Conservation (phyloP, 2,329 filamentous ascomycete genomes). For the Cercospora brassicicola region DNA sequence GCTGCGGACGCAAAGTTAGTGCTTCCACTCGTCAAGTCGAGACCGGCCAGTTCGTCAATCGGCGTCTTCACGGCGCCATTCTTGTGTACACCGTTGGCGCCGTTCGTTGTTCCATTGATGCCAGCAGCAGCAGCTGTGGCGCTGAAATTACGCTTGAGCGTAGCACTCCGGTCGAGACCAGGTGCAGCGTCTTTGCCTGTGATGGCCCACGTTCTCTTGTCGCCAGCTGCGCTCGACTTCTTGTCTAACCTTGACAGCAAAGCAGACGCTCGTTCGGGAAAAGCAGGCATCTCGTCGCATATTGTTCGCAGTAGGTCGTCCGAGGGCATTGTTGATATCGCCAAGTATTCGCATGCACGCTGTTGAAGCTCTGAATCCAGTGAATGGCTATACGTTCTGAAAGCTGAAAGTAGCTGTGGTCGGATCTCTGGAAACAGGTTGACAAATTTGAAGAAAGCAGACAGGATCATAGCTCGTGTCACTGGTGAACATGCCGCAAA, state of each 20-base stretch:
- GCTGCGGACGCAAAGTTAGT: conserved; percentile 90
- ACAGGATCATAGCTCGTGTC: conserved; percentile 90
- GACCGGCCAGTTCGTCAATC: conserved; percentile 69
- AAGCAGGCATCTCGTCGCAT: conserved; percentile 98
- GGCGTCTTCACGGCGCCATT: conserved; percentile 37
- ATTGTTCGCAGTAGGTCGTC: conserved; percentile 91
- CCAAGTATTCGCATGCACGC: conserved; percentile 90
- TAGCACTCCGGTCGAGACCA: conserved; percentile 71
- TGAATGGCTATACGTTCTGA: conserved; percentile 88
- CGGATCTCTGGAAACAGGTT: conserved; percentile 99
- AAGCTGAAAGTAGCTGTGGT: conserved; percentile 85
- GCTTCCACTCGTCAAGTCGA: conserved; percentile 70
- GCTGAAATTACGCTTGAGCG: conserved; percentile 78
- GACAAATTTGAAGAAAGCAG: conserved; percentile 95
- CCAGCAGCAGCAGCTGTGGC: conserved; percentile 44
- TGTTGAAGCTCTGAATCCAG: conserved; percentile 95
- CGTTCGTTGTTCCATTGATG: conserved; percentile 36
- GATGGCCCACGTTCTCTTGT: conserved; percentile 97
- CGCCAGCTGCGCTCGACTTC: conserved; percentile 81
- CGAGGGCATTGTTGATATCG: conserved; percentile 77
- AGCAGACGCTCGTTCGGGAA: conserved; percentile 90
- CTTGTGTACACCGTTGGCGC: conserved; percentile 28
- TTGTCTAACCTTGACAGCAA: conserved; percentile 89
- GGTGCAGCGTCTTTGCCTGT: conserved; percentile 77
- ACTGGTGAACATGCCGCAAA: conserved; percentile 83